Percentiles rank a stretch among this genome's conserved stretches.
These are phyloP conservation scores for Phytophthora gonapodyides DNA, from an alignment of 352 stramenopile species.

Conservation along the genomic window DNA sequence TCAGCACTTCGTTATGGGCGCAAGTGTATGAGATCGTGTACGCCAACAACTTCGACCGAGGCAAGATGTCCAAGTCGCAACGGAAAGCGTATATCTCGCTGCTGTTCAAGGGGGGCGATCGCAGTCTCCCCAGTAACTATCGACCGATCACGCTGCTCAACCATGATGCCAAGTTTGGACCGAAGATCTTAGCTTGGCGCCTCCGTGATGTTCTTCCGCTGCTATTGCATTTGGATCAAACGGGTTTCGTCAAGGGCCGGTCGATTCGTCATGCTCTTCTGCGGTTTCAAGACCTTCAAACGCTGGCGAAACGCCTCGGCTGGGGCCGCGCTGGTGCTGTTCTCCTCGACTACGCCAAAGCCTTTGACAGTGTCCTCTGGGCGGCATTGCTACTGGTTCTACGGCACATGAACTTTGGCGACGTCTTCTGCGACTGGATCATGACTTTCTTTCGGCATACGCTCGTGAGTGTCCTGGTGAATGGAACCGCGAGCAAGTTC, in stretches of 20 bases:
- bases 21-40: constrained; percentile 22
- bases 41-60: constrained; percentile 3
- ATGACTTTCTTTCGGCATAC: constrained; percentile 18
- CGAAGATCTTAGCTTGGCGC: constrained; percentile 12
- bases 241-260: constrained; percentile 4
- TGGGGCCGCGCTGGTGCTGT: constrained; percentile 2
- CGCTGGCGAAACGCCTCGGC: neutral
- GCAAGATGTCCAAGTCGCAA: constrained; percentile 18
- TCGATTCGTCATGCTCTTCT: constrained; percentile 22
- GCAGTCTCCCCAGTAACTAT: neutral
- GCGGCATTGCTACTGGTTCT: constrained; percentile 14
- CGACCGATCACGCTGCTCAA: constrained; percentile 20
- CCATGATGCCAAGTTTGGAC: constrained; percentile 25
- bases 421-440: constrained; percentile 5
- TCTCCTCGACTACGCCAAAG: constrained; percentile 25
- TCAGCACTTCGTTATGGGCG: constrained; percentile 5
- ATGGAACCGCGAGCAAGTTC: constrained; percentile 7
- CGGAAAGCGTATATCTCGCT: constrained; percentile 16
- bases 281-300: constrained; percentile 23
- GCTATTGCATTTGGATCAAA: constrained; percentile 8
- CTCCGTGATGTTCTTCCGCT: constrained; percentile 7
- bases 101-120: constrained; percentile 14
- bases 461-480: constrained; percentile 18
- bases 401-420: constrained; percentile 16
- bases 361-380: constrained; percentile 27